Base-by-base conservation (phyloP, 495 filamentous ascomycete species). In the Podospora bellae-mahoneyi region DNA sequence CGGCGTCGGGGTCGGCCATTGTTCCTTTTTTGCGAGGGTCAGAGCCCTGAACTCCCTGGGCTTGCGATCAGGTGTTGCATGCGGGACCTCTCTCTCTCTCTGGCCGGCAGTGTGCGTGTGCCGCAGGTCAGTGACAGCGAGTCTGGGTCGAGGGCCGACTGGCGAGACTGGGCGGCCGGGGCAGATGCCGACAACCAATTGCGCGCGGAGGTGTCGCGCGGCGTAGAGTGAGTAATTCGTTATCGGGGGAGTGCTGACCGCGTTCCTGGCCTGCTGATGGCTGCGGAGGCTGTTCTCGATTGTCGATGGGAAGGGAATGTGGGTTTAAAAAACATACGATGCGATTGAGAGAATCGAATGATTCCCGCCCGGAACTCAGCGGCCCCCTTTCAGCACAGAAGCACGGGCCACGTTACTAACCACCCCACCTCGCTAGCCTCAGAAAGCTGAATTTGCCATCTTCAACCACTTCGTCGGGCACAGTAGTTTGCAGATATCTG, bases 21-120 rank as follows among this genome's bases (percentile, higher is more conserved):
- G 72, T 23, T 30, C 59, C 64, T 63, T 27, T 27, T 60, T 16
- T 9, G 56, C 20, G 58, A 28, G 48, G 62, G 48, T 66, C 64
- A 32, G 30, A 63, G 27, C 61, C 61, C 61, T 63, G 34, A 44
- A 48, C 27, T 2, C 30, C 68, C 58, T 23, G 61, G 56, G 28
- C 20, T 19, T 60, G 27, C 48, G 39, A 72, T 76, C 73, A 69
- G 66, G 70, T 73, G 71, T 76, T 75, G 73, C 72, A 69, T 75
- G 73, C 75, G 71, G 75, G 65, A 57, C 55, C 55, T n/a, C 30
- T 23, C 23, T 23, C 23, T 23, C 23, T 23, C 23, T 59, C 30
- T 48, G 54, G 54, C 19, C 15, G 4, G 39, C 16, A 30, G 39
- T 59, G 66, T 39, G 69, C 44, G 59, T 34, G 66, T 34, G 66